phyloP scores from a whole-genome alignment of 2,329 filamentous ascomycete species.

The Simplicillium sp. region DNA sequence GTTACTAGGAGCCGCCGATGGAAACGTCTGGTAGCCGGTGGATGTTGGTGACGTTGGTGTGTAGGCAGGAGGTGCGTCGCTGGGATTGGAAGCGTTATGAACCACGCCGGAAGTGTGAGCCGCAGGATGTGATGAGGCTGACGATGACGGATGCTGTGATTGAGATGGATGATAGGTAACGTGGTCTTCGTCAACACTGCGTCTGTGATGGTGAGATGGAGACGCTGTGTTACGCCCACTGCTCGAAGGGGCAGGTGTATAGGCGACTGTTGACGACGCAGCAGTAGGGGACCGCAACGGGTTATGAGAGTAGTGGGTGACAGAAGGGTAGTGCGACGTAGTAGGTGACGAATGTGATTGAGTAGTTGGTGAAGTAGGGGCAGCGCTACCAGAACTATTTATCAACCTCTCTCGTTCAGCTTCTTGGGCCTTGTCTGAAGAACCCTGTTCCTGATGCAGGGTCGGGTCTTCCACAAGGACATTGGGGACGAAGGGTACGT shows the following conservation, averaged over 20 bases:
- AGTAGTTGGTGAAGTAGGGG: conserved; percentile 8
- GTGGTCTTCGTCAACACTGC: conserved; percentile 15
- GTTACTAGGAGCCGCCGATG: conserved; percentile 9
- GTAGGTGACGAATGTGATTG: conserved; percentile 5
- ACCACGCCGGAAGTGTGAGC: conserved; percentile 2
- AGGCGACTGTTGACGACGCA: conserved; percentile 5
- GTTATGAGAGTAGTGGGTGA: no score
- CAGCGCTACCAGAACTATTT: conserved; percentile 14
- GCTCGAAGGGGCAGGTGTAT: conserved; percentile 1
- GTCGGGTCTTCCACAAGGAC: conserved; percentile 40
- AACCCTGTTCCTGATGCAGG: conserved; percentile 20
- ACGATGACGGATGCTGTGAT: not conserved
- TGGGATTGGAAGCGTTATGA: conserved; percentile 13
- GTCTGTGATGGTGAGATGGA: conserved; percentile 10
- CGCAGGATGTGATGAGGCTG: not conserved
- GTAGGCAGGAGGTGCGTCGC: conserved; percentile 41
- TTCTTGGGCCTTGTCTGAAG: conserved; percentile 30
- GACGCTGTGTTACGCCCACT: not conserved
- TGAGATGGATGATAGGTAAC: not conserved
- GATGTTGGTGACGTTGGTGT: conserved; percentile 21
- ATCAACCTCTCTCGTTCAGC: conserved; percentile 29
- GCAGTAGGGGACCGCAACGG: conserved; percentile 1
- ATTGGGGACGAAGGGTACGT: conserved; percentile 35
- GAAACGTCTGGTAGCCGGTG: conserved; percentile 35
- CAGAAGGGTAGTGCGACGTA: not conserved